A percentile compares a stretch with the other conserved stretches of the same genome.
Evolutionary conservation across 1,284 basidiomycete genomes (phyloP).

Genomic region (Vanrija pseudolonga): DNA sequence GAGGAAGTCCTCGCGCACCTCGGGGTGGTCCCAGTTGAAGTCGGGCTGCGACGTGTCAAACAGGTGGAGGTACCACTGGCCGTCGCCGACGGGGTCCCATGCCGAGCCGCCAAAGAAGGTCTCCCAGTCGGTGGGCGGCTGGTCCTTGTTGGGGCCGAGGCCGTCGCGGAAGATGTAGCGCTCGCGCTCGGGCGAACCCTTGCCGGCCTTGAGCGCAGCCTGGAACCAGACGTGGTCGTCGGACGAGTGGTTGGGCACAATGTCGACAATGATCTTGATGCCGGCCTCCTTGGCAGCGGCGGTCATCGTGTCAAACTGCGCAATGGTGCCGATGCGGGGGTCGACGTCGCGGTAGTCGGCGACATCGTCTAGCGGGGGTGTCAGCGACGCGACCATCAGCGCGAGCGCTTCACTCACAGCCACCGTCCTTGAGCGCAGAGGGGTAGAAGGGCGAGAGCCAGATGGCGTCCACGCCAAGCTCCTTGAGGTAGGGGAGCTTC

Average conservation of each 20-base stretch:
- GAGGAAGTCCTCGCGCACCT: conserved; percentile 61
- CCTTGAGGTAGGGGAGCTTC: conserved; percentile 67
- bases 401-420: too few relatives aligned
- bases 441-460: conserved; percentile 74
- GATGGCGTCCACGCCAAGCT: conserved; percentile 66
- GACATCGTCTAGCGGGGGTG: conserved; percentile 53
- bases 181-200: conserved; percentile 61
- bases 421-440: conserved; percentile 67
- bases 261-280: conserved; percentile 73
- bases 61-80: conserved; percentile 69
- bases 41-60: conserved; percentile 71
- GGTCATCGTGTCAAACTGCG: conserved; percentile 65
- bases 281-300: conserved; percentile 60
- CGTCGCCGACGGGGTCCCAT: conserved; percentile 68
- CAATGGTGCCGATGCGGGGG: conserved; percentile 67
- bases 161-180: conserved; percentile 72
- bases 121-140: conserved; percentile 66
- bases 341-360: conserved; percentile 71
- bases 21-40: conserved; percentile 70
- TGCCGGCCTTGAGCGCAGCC: conserved; percentile 58
- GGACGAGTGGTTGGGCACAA: conserved; percentile 76
- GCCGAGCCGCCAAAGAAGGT: conserved; percentile 66
- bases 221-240: conserved; percentile 75
- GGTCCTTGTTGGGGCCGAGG: conserved; percentile 49
- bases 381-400: too few relatives aligned